These are phyloP conservation scores for Eudorina sp. DNA, from an alignment of 139 green algal genomes.

Conservation along the genomic window DNA sequence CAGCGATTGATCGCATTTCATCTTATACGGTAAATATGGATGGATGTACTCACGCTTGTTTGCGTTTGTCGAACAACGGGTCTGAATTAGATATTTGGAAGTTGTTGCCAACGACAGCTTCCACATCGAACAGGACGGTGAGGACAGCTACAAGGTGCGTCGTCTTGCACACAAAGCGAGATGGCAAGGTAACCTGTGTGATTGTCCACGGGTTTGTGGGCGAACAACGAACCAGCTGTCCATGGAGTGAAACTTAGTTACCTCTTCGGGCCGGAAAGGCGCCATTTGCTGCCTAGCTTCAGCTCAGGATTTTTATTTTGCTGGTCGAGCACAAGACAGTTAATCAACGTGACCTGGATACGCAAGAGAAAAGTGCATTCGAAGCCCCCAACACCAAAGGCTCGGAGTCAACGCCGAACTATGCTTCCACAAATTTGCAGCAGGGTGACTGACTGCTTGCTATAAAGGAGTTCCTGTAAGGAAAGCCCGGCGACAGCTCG, in stretches of 20 bases:
- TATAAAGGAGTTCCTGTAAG: neutral
- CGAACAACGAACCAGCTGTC: conserved; percentile 17
- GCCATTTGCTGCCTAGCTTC: neutral
- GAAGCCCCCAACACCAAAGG: too few relatives aligned
- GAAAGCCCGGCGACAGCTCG: conserved; percentile 5
- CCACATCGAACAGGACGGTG: conserved; percentile 62
- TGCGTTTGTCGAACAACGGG: neutral
- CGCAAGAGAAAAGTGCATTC: too few relatives aligned
- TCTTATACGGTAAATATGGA: neutral
- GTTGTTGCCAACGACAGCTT: conserved; percentile 24
- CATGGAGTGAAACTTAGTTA: neutral
- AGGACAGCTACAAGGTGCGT: conserved; percentile 63
- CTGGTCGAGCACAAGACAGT: neutral
- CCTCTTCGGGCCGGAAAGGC: conserved; percentile 15
- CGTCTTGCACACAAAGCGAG: conserved; percentile 60
- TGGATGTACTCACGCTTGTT: conserved; percentile 1
- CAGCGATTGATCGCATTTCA: too few relatives aligned
- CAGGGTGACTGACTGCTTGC: neutral
- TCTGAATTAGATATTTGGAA: conserved; percentile 9
- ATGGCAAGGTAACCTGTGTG: conserved; percentile 62
- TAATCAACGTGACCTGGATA: neutral
- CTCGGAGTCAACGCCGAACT: too few relatives aligned
- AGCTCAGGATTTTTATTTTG: neutral
- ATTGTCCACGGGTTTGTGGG: neutral
- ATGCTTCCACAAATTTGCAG: neutral